These are phyloP conservation scores for Rhynchospora tenuis DNA, from an alignment of 176 grass and related monocot species.

Conservation along the genomic window DNA sequence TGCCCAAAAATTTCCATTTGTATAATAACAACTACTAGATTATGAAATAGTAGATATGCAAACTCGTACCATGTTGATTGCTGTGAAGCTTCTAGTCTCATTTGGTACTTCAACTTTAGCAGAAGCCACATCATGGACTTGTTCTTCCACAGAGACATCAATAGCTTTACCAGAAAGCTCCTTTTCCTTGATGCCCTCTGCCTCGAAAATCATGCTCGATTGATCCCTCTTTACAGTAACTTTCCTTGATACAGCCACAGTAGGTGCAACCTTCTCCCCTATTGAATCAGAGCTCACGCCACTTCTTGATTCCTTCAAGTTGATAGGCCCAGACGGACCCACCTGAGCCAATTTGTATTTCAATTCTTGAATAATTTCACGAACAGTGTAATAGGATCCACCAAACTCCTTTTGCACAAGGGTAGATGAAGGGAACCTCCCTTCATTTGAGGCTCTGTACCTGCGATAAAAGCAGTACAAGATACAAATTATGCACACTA, in stretches of 20 bases:
- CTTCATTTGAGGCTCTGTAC: slow-evolving; percentile 51
- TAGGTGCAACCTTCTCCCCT: slow-evolving; percentile 6
- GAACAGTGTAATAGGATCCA: slow-evolving; percentile 32
- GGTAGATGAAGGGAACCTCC: slow-evolving; percentile 30
- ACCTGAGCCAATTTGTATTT: slow-evolving; percentile 26
- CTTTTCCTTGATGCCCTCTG: slow-evolving; percentile 17
- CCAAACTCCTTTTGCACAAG: slow-evolving; percentile 31
- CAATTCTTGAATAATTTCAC: slow-evolving; percentile 56
- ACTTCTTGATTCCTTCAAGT: slow-evolving; percentile 10
- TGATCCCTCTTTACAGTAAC: neutral
- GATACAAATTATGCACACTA: slow-evolving; percentile 12
- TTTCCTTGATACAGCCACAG: neutral
- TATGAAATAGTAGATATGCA: neutral
- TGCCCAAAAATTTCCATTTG: neutral
- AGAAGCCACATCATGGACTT: neutral
- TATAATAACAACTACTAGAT: neutral
- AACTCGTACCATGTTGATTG: neutral
- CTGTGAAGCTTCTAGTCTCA: neutral
- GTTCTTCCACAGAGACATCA: slow-evolving; percentile 5
- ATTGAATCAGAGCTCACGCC: slow-evolving; percentile 7
- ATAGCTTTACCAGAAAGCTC: slow-evolving; percentile 12
- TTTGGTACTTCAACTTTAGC: neutral
- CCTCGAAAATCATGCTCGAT: neutral
- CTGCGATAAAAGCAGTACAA: slow-evolving; percentile 42
- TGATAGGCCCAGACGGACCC: neutral